Conservation (phyloP, 805 yeast genomes). For the Sungouiozyma intestinalis region DNA sequence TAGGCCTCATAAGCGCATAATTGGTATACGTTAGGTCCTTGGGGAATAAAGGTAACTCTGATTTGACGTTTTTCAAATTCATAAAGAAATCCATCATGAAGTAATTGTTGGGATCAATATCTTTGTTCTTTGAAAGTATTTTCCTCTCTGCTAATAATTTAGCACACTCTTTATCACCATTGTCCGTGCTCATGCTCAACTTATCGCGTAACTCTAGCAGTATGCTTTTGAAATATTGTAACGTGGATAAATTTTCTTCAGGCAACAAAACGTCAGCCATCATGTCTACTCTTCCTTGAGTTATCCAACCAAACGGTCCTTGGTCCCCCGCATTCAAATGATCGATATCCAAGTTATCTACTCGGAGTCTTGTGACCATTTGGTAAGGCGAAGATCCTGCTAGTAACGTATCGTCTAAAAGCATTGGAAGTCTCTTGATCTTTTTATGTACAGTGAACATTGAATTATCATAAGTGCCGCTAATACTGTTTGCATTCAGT, state of each 20-base stretch:
- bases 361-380: constrained; percentile 51
- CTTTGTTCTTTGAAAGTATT: constrained; percentile 9
- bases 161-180: constrained; percentile 10
- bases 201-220: neutral
- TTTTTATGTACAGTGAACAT: constrained; percentile 77
- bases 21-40: constrained; percentile 86
- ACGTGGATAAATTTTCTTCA: constrained; percentile 37
- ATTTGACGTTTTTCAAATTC: constrained; percentile 75
- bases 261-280: constrained; percentile 82
- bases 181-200: neutral
- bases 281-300: constrained; percentile 85
- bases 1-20: constrained; percentile 85
- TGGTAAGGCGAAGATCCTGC: constrained; percentile 3
- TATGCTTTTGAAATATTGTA: constrained; percentile 14
- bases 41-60: constrained; percentile 78
- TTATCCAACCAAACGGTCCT: constrained; percentile 98
- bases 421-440: neutral
- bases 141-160: neutral
- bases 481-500: constrained; percentile 69
- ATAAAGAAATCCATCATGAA: constrained; percentile 74
- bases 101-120: constrained; percentile 34
- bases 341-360: constrained; percentile 77
- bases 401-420: neutral
- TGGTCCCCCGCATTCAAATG: constrained; percentile 82
- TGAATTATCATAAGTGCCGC: constrained; percentile 90